phyloP scores from a whole-genome alignment of 2,329 filamentous ascomycete species.

The Penicillium sp. region DNA sequence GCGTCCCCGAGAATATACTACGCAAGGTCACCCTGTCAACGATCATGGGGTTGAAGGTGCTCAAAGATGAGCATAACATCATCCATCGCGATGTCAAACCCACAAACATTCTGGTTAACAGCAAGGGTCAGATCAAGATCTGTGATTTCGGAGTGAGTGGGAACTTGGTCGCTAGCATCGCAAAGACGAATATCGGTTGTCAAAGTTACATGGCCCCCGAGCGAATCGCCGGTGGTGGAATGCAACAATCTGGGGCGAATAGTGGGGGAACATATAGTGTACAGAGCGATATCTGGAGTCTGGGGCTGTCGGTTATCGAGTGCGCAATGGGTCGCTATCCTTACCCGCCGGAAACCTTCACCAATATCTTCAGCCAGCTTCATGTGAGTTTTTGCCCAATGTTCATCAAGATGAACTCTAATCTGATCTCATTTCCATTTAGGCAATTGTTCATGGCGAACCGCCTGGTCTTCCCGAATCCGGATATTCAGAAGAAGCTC shows the following conservation, averaged over 20 bases:
- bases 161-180: slow-evolving; percentile 95
- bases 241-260: slow-evolving; percentile 70
- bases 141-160: slow-evolving; percentile 98
- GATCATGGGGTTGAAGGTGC: slow-evolving; percentile 83
- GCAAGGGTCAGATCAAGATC: slow-evolving; percentile 89
- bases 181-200: slow-evolving; percentile 97
- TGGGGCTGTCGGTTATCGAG: slow-evolving; percentile 93
- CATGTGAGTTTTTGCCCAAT: slow-evolving; percentile 69
- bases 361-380: slow-evolving; percentile 96
- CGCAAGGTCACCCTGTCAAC: slow-evolving; percentile 90
- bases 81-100: slow-evolving; percentile 98
- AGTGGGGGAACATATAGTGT: slow-evolving; percentile 91
- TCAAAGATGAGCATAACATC: slow-evolving; percentile 99
- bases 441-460: slow-evolving; percentile 99
- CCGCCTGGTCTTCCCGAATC: slow-evolving; percentile 82
- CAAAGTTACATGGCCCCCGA: slow-evolving; percentile 99
- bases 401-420: neutral
- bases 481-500: slow-evolving; percentile 77
- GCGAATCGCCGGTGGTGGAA: slow-evolving; percentile 84
- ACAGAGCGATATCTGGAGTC: slow-evolving; percentile 96
- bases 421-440: slow-evolving; percentile 20
- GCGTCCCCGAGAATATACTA: slow-evolving; percentile 85
- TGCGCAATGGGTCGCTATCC: slow-evolving; percentile 94
- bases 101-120: slow-evolving; percentile 96
- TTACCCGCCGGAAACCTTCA: slow-evolving; percentile 95